Evolutionary conservation across 805 yeast species (phyloP).

Genomic region (Starmerella sp.): DNA sequence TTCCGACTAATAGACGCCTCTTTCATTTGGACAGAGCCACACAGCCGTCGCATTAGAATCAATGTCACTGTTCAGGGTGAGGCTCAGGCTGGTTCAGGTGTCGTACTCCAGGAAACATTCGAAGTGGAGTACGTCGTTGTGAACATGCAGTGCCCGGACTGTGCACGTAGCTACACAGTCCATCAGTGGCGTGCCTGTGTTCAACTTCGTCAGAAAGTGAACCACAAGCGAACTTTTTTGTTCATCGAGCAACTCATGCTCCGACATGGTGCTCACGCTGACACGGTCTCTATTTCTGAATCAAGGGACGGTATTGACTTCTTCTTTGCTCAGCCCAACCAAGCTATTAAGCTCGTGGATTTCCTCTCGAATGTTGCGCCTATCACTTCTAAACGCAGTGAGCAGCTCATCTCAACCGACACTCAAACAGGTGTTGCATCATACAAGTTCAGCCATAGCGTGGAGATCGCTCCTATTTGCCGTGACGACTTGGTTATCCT

Average conservation of each 20-base stretch:
- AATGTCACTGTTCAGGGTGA: slow-evolving; percentile 91
- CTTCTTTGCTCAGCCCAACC: slow-evolving; percentile 74
- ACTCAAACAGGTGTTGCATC: slow-evolving; percentile 80
- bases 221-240: slow-evolving; percentile 87
- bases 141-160: slow-evolving; percentile 95
- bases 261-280: slow-evolving; percentile 82
- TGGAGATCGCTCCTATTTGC: slow-evolving; percentile 88
- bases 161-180: slow-evolving; percentile 87
- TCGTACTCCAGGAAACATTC: slow-evolving; percentile 82
- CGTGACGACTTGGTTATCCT: slow-evolving; percentile 83
- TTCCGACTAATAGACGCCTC: slow-evolving; percentile 84
- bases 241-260: slow-evolving; percentile 85
- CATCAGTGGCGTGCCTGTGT: slow-evolving; percentile 97
- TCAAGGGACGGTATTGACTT: slow-evolving; percentile 86
- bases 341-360: slow-evolving; percentile 86
- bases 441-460: slow-evolving; percentile 78
- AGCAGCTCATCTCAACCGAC: slow-evolving; percentile 79
- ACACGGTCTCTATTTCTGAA: slow-evolving; percentile 82
- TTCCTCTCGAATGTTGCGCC: slow-evolving; percentile 77
- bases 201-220: slow-evolving; percentile 89
- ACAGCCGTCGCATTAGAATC: slow-evolving; percentile 80
- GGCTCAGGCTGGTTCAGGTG: slow-evolving; percentile 59
- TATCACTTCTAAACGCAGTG: slow-evolving; percentile 65
- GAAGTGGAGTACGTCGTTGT: slow-evolving; percentile 89
- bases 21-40: slow-evolving; percentile 96